Percentiles rank a stretch among this genome's conserved stretches.
Evolutionary conservation across 805 yeast genomes (phyloP).

Genomic region (Helenozyma baotianmanensis): DNA sequence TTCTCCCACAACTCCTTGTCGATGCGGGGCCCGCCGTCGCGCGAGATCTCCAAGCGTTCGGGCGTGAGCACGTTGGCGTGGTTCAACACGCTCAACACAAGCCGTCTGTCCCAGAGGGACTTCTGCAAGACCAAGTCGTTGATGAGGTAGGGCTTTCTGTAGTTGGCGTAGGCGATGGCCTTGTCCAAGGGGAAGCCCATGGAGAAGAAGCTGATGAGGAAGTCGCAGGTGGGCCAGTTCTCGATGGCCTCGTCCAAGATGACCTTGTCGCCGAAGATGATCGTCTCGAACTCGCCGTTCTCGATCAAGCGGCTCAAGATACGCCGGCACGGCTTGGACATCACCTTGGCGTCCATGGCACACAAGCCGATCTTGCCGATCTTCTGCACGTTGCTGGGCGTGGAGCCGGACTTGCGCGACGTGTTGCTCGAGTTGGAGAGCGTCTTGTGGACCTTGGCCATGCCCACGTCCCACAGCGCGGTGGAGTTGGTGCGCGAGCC

Average conservation of each 20-base stretch:
- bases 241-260: constrained; percentile 90
- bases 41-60: constrained; percentile 74
- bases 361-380: constrained; percentile 97
- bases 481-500: constrained; percentile 20
- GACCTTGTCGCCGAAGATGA: constrained; percentile 95
- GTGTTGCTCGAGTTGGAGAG: constrained; percentile 32
- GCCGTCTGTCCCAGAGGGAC: constrained; percentile 94
- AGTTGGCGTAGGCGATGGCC: constrained; percentile 84
- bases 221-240: constrained; percentile 99
- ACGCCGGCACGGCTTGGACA: constrained; percentile 92
- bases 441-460: constrained; percentile 29
- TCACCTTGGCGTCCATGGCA: constrained; percentile 96
- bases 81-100: constrained; percentile 74
- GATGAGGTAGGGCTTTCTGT: constrained; percentile 83
- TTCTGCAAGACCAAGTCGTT: constrained; percentile 90
- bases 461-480: constrained; percentile 17
- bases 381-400: constrained; percentile 50
- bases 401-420: constrained; percentile 22
- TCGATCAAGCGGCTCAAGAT: constrained; percentile 84
- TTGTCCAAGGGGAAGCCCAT: constrained; percentile 94
- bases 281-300: constrained; percentile 93
- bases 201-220: constrained; percentile 88
- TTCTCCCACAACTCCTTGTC: constrained; percentile 46
- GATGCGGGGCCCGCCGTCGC: constrained; percentile 95
- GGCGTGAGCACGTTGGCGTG: constrained; percentile 90